Base-by-base conservation (phyloP, 768 basidiomycete genomes). In the Rhizopogon vulgaris region DNA sequence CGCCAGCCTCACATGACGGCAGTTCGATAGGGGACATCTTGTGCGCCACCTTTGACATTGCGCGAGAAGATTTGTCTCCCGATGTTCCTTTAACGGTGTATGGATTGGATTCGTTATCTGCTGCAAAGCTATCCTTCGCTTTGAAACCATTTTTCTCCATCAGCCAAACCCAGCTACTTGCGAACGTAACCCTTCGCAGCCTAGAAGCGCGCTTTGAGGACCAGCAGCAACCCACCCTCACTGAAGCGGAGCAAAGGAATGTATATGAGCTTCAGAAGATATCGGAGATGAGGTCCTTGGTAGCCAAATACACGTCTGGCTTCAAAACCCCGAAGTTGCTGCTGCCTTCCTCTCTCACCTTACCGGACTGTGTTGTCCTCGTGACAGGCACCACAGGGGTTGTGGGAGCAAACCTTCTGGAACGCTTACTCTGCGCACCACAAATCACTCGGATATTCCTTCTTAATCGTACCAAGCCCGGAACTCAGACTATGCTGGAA, bases 61-160 rank as follows among this genome's bases (percentile, higher is more conserved):
- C 66, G 2, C 52, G 52, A 17, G 61, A 66, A 17, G 72, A 74
- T 32, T 68, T 76, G 41, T 63, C 64, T 6, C 46, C 56, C 1
- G 66, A 73, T 11, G 65, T 72, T 6, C 73, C 75, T 2, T 61
- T 76, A 42, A 73, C 71, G 1, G 61, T 69, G 2, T 75, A 75
- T 38, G 75, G 75, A 8, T 60, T 74, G 15, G 74, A 75, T 54
- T 75, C 74, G 2, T 63, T 75, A 6, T 63, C 69, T 9, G 73
- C 74, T 12, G 68, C 68, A 5, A 63, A 64, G n/a, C 55, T 74
- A 10, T 69, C 73, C 4, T 63, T 62, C 47, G 62, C 63, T 1
- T 63, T 75, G 37, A 62, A 63, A 8, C 58, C 66, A 0, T 15
- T 41, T 2, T 41, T 41, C 9, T 9, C 41, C 7, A 41, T 41